Evolutionary conservation across 352 stramenopile genomes (phyloP).

Genomic region (Phytophthora hybrid): DNA sequence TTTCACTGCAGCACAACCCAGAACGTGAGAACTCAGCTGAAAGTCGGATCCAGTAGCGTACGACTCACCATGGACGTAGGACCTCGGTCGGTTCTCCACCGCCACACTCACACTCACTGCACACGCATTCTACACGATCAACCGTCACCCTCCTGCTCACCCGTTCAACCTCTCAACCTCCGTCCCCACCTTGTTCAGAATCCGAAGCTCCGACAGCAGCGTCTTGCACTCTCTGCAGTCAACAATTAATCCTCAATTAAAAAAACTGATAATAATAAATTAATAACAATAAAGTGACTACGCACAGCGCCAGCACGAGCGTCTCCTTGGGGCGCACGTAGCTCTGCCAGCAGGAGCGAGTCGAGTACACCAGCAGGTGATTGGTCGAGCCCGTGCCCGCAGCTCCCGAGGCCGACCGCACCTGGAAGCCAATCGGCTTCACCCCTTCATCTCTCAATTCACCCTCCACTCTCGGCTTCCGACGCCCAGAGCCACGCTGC

Average conservation of each 20-base stretch:
- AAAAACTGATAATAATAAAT: background rate
- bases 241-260: background rate
- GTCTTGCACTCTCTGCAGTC: conserved; percentile 62
- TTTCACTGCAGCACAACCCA: conserved; percentile 47
- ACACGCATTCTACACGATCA: conserved; percentile 59
- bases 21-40: background rate
- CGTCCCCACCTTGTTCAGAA: conserved; percentile 70
- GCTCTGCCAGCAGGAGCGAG: conserved; percentile 66
- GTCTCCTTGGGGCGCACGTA: conserved; percentile 60
- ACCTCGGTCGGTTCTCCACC: conserved; percentile 67
- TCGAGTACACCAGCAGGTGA: conserved; percentile 67
- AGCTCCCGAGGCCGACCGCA: conserved; percentile 48
- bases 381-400: conserved; percentile 40
- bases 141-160: background rate
- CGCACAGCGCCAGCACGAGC: conserved; percentile 63
- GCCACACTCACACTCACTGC: conserved; percentile 71
- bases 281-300: background rate
- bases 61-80: conserved; percentile 61
- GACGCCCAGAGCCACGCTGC: background rate
- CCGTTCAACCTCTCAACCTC: background rate
- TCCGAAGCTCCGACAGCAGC: conserved; percentile 70
- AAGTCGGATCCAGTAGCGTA: background rate
- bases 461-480: background rate
- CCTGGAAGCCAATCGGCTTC: conserved; percentile 44
- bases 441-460: conserved; percentile 15